phyloP scores from a whole-genome alignment of 2,329 filamentous ascomycete genomes.

The Ciborinia camelliae region DNA sequence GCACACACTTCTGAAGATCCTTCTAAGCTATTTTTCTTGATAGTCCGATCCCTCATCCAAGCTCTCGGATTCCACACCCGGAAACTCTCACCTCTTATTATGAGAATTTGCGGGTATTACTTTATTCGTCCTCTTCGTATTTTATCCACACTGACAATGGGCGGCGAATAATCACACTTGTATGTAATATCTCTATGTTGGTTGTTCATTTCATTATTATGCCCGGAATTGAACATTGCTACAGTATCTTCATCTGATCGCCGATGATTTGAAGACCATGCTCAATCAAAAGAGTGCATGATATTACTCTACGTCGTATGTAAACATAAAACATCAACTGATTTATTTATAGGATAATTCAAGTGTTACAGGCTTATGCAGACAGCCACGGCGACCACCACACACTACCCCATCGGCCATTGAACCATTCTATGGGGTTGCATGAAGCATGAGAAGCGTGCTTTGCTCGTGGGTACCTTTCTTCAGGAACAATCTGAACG shows the following conservation, averaged over 20 bases:
- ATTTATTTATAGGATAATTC: slow-evolving; percentile 6
- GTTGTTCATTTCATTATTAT: neutral
- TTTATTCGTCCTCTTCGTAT: slow-evolving; percentile 11
- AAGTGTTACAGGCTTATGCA: slow-evolving; percentile 13
- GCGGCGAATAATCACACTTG: neutral
- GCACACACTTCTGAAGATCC: slow-evolving; percentile 7
- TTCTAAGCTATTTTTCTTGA: slow-evolving; percentile 7
- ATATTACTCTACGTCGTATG: slow-evolving; percentile 10
- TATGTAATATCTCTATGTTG: neutral
- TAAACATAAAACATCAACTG: slow-evolving; percentile 3
- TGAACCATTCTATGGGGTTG: slow-evolving; percentile 14
- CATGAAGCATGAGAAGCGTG: slow-evolving; percentile 20
- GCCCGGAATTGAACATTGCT: neutral
- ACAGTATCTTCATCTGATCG: slow-evolving; percentile 16
- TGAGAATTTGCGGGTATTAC: neutral
- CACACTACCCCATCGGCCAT: slow-evolving; percentile 15
- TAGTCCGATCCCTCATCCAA: slow-evolving; percentile 21
- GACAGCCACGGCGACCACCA: slow-evolving; percentile 12
- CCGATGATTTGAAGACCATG: slow-evolving; percentile 15
- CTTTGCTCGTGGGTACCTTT: slow-evolving; percentile 17
- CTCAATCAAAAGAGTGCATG: slow-evolving; percentile 16
- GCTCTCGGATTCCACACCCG: slow-evolving; percentile 18
- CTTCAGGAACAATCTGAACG: slow-evolving; percentile 9
- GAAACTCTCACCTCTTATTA: neutral
- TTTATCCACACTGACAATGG: neutral